phyloP scores from a whole-genome alignment of 306 rosid genomes.

The Dryas octopetala region DNA sequence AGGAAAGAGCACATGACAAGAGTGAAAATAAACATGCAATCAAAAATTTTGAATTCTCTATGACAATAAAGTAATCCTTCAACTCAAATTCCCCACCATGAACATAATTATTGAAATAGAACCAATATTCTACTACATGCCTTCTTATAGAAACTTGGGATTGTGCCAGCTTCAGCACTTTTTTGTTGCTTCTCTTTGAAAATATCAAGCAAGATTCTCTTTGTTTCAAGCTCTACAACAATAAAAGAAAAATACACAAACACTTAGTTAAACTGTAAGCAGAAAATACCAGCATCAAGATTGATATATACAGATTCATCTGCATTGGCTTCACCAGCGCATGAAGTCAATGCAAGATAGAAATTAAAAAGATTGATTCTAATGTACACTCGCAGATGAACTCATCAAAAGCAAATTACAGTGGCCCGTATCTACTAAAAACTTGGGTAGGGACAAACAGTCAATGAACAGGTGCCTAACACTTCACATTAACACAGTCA shows the following conservation, averaged over 20 bases:
- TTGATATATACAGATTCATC: background rate
- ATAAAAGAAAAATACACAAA: background rate
- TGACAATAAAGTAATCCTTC: background rate
- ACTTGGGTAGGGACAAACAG: background rate
- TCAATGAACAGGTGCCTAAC: background rate
- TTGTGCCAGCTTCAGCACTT: constrained; percentile 84
- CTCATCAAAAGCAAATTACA: background rate
- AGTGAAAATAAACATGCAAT: background rate
- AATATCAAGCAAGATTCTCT: constrained; percentile 94
- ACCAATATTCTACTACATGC: constrained; percentile 38
- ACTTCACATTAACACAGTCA: background rate
- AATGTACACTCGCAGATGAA: background rate
- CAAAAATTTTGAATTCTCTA: background rate
- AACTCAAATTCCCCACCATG: constrained; percentile 3
- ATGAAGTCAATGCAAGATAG: background rate
- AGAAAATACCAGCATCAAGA: constrained; percentile 3
- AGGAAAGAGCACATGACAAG: background rate
- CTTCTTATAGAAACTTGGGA: constrained; percentile 98
- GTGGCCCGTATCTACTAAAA: background rate
- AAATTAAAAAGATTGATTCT: background rate
- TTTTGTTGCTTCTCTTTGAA: constrained; percentile 96
- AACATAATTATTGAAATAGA: constrained; percentile 4
- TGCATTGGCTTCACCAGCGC: background rate
- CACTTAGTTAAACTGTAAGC: background rate
- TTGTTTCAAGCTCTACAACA: constrained; percentile 90